Base-by-base conservation (phyloP, 1,284 basidiomycete genomes). In the Mycosarcoma mackinlayi region DNA sequence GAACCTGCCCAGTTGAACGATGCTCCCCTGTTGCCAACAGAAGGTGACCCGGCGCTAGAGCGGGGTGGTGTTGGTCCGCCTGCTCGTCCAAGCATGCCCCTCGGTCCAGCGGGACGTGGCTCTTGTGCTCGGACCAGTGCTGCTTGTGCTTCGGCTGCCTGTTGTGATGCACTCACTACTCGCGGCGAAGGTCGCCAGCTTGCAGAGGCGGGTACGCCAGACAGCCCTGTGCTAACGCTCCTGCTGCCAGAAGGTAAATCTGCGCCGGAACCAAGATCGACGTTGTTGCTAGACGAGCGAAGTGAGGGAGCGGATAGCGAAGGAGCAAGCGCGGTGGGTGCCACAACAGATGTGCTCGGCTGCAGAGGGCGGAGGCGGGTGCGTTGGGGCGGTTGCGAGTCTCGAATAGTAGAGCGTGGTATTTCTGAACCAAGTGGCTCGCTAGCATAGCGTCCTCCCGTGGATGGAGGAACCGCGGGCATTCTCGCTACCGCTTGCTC, bases 121-220 rank as follows among this genome's bases (percentile, higher is more conserved):
- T 48, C 46, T 37, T 56, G 52, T 2, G 46, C 27, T 6, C 39
- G 53, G 2, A 40, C 9, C 23, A 64, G 44, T 0, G 49, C 42
- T 6, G 55, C 66, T 28, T 63, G 60, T 25, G 54, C 67, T 42
- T 65, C 54, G 8, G 58, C 57, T 4, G 62, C 67, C 3, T 48
- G 66, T 39, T 64, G 56, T 1, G 58, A 54, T 4, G 67, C 67
- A 33, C 61, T 65, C 3, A 53, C 54, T 6, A 65, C 67, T 3
- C 67, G 57, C 3, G 67, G 67, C 7, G 67, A 71, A 0, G 67
- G 62, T 25, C 67, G 13, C 67, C 67, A 71, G 49, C 62, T 65
- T 10, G 61, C 67, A 9, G 67, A 64, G 4, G 67, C 57, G 4
- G 60, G 66, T 3, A 60, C 49, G 7, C 30, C 33, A 14, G 61